A percentile compares a stretch with the other conserved stretches of the same genome.
These are phyloP conservation scores for Fagopyrum tataricum DNA, from an alignment of 148 eudicot genomes.

Conservation along the genomic window DNA sequence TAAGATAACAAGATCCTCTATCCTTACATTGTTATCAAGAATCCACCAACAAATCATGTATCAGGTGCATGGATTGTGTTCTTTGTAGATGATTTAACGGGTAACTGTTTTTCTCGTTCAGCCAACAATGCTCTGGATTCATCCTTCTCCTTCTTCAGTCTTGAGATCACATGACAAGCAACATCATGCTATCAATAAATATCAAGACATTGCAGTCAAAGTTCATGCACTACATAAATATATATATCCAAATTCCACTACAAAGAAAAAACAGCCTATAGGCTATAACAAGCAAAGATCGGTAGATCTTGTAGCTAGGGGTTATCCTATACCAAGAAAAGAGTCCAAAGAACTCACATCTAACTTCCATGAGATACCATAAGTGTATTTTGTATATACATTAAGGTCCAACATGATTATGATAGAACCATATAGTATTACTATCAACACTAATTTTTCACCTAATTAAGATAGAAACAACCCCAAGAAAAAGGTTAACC, in stretches of 20 bases:
- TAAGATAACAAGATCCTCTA: too few relatives aligned
- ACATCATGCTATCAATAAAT: too few relatives aligned
- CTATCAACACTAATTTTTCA: background rate
- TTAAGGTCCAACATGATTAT: background rate
- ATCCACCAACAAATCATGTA: too few relatives aligned
- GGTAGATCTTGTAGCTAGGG: too few relatives aligned
- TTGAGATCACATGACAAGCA: slow-evolving; percentile 95
- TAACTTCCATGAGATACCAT: slow-evolving; percentile 55
- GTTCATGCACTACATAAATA: too few relatives aligned
- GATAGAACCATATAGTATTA: background rate
- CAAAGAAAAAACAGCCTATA: too few relatives aligned
- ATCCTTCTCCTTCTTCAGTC: slow-evolving; percentile 90
- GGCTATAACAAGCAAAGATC: too few relatives aligned
- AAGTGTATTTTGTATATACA: background rate
- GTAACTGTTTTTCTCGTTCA: slow-evolving; percentile 74
- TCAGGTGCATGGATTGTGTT: slow-evolving; percentile 39
- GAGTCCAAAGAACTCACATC: too few relatives aligned
- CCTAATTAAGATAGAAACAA: background rate
- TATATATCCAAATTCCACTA: too few relatives aligned
- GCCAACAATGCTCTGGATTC: slow-evolving; percentile 74
- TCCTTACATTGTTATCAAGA: too few relatives aligned
- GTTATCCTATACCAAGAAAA: too few relatives aligned
- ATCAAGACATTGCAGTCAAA: too few relatives aligned
- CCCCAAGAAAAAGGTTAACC: background rate
- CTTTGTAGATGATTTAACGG: slow-evolving; percentile 35